Percentiles rank a stretch among this genome's conserved stretches.
phyloP scores from a whole-genome alignment of 2,329 filamentous ascomycete genomes.

The Ceratocystis diversiconidia region DNA sequence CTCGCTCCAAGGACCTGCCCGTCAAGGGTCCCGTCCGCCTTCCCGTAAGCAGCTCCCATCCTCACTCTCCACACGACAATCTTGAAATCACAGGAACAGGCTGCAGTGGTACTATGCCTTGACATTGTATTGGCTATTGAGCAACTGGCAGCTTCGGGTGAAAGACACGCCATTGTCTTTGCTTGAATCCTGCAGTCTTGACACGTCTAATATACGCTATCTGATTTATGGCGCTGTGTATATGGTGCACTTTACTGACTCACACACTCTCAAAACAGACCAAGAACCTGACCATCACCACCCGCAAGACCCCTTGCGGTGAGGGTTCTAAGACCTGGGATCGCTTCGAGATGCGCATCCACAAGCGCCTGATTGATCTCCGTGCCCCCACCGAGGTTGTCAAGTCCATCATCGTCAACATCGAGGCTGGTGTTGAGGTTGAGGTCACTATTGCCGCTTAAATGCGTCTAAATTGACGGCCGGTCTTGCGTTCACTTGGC shows the following conservation, averaged over 20 bases:
- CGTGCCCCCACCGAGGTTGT: slow-evolving; percentile 96
- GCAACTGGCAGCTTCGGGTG: not conserved
- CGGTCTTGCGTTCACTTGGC: not conserved
- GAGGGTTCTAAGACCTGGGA: slow-evolving; percentile 99
- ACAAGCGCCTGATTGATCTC: slow-evolving; percentile 96
- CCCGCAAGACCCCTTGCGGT: slow-evolving; percentile 98
- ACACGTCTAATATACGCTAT: too few species aligned
- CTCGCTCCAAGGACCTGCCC: slow-evolving; percentile 94
- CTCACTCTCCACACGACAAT: not conserved
- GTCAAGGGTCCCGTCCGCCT: slow-evolving; percentile 98
- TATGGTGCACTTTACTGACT: slow-evolving; percentile 1
- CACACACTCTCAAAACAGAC: slow-evolving; percentile 42
- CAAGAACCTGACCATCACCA: slow-evolving; percentile 92
- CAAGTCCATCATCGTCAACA: slow-evolving; percentile 95
- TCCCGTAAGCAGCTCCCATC: slow-evolving; percentile 19
- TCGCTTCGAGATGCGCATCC: slow-evolving; percentile 96
- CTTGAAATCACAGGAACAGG: not conserved
- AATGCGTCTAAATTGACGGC: slow-evolving; percentile 21
- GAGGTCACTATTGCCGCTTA: slow-evolving; percentile 86
- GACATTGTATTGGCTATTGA: not conserved
- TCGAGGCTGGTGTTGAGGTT: slow-evolving; percentile 84
- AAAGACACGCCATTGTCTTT: too few species aligned
- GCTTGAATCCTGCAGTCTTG: not conserved
- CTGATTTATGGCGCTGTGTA: too few species aligned
- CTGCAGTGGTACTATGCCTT: not conserved